A percentile compares a stretch with the other conserved stretches of the same genome.
Conservation (phyloP, 768 basidiomycete genomes). For the Arthromyces matolae region DNA sequence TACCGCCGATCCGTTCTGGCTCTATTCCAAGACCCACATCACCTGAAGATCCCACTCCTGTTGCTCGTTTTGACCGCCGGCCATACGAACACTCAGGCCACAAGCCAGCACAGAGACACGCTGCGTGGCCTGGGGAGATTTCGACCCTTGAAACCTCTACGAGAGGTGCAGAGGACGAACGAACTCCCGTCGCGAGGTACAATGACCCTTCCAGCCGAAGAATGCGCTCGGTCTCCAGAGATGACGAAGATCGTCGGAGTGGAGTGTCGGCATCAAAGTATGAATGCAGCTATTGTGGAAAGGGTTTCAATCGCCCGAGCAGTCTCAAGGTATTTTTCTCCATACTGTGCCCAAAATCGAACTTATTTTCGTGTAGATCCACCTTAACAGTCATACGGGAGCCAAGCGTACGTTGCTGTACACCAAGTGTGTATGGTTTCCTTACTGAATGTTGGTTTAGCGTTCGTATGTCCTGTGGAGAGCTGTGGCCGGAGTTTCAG, state of each 20-base stretch:
- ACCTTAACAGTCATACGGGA: slow-evolving; percentile 81
- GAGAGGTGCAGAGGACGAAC: slow-evolving; percentile 12
- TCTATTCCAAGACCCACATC: not conserved
- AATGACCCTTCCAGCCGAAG: slow-evolving; percentile 1
- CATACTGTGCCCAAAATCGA: slow-evolving; percentile 11
- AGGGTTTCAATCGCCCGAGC: slow-evolving; percentile 78
- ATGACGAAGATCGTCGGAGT: slow-evolving; percentile 11
- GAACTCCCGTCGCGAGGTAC: slow-evolving; percentile 13
- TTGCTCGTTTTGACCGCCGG: not conserved
- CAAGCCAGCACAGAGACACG: not conserved
- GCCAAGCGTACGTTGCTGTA: slow-evolving; percentile 64
- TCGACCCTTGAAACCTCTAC: slow-evolving; percentile 3
- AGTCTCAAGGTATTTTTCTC: slow-evolving; percentile 62
- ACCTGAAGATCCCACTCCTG: slow-evolving; percentile 4
- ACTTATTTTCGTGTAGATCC: slow-evolving; percentile 49
- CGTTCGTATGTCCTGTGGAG: slow-evolving; percentile 70
- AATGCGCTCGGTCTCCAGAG: not conserved
- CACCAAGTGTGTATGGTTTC: slow-evolving; percentile 7
- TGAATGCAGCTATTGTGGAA: slow-evolving; percentile 75
- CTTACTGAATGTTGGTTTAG: slow-evolving; percentile 33
- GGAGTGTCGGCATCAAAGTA: slow-evolving; percentile 49
- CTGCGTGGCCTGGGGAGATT: slow-evolving; percentile 9
- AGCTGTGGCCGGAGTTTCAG: slow-evolving; percentile 80
- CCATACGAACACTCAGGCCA: not conserved
- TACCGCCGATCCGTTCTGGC: not conserved